Evolutionary conservation across 345 rosid genomes (phyloP).

Genomic region (Populus tremula): DNA sequence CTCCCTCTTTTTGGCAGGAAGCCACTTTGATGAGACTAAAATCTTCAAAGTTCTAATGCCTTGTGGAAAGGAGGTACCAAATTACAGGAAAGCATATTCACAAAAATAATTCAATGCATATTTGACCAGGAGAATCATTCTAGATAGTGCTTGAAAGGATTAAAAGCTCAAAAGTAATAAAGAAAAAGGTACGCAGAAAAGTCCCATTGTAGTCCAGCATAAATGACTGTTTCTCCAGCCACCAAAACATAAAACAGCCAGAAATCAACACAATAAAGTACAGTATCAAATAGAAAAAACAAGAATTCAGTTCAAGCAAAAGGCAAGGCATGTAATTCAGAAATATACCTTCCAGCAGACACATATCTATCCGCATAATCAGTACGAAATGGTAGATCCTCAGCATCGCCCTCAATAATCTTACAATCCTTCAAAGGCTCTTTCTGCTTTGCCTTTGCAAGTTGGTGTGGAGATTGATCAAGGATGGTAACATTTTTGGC

Average conservation of each 20-base stretch:
- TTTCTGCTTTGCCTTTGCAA: slow-evolving; percentile 90
- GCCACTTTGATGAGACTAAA: neutral
- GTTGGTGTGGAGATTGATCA: slow-evolving; percentile 99
- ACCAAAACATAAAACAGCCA: neutral
- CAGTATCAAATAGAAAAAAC: neutral
- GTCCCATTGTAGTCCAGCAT: neutral
- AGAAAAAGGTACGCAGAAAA: neutral
- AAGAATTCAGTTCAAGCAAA: neutral
- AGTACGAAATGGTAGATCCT: slow-evolving; percentile 81
- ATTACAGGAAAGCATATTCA: neutral
- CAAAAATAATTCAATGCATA: neutral
- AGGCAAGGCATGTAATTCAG: neutral
- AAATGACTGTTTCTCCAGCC: neutral
- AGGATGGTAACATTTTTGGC: slow-evolving; percentile 95
- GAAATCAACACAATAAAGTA: neutral
- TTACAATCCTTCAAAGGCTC: slow-evolving; percentile 93
- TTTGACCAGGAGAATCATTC: neutral
- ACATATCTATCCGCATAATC: slow-evolving; percentile 95
- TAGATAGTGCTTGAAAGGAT: neutral
- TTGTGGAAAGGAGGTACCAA: neutral
- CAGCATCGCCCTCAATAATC: slow-evolving; percentile 93
- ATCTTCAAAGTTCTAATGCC: neutral
- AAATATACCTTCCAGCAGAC: slow-evolving; percentile 84
- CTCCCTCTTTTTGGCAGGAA: neutral
- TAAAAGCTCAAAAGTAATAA: neutral